phyloP scores from a whole-genome alignment of 768 basidiomycete species.

The Auriscalpium vulgare region DNA sequence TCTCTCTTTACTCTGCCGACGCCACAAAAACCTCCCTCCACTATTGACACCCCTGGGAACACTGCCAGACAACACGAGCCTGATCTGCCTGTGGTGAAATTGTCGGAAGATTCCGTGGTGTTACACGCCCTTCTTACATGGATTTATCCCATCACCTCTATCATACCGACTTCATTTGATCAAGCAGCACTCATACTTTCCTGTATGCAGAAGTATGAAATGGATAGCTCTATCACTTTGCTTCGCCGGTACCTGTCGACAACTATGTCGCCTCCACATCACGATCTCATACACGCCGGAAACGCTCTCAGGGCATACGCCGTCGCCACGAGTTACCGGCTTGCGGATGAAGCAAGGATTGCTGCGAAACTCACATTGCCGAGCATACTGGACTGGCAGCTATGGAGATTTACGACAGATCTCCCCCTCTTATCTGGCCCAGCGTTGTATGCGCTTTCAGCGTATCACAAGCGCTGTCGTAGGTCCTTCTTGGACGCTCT shows the following conservation, averaged over 20 bases:
- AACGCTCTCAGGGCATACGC: no score
- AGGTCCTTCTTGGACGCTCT: no score
- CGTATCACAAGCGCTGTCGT: no score
- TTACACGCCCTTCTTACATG: background rate
- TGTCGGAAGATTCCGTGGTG: background rate
- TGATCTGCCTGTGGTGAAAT: background rate
- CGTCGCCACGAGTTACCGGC: no score
- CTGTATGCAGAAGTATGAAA: background rate
- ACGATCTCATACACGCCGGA: background rate
- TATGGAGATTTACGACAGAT: no score
- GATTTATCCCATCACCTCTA: background rate
- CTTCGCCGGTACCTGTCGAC: background rate
- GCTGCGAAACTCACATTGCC: no score
- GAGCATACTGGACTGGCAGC: no score
- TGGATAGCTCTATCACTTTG: background rate
- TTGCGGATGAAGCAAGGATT: no score
- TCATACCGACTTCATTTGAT: background rate
- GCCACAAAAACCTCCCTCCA: background rate
- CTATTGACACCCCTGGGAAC: background rate
- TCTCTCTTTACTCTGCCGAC: conserved; percentile 4
- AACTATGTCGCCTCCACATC: background rate
- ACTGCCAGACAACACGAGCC: no score
- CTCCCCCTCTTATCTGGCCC: no score
- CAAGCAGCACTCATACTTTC: background rate
- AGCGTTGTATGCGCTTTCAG: no score